These are phyloP conservation scores for Alternaria solani DNA, from an alignment of 2,329 filamentous ascomycete species.

Conservation along the genomic window DNA sequence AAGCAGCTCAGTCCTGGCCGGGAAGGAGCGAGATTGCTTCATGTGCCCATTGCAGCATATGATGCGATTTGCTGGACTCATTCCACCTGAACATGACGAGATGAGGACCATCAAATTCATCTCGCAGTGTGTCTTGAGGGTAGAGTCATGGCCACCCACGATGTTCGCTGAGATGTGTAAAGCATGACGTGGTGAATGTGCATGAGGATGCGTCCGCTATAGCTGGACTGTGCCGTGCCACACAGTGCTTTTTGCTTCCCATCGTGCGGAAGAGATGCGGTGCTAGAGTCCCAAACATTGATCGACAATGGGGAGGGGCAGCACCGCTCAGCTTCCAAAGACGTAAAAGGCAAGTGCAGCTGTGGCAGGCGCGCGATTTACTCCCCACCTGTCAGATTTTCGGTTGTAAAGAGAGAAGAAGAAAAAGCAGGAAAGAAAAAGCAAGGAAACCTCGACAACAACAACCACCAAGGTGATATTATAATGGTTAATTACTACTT, in stretches of 20 bases:
- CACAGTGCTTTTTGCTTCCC: not conserved
- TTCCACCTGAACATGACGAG: no score
- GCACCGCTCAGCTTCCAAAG: not conserved
- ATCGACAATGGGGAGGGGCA: not conserved
- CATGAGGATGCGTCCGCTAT: not conserved
- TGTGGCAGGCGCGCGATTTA: not conserved
- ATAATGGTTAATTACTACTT: constrained; percentile 53
- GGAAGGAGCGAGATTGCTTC: not conserved
- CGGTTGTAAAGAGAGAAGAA: no score
- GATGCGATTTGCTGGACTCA: no score
- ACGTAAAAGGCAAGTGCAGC: not conserved
- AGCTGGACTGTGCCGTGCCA: not conserved
- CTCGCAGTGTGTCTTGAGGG: not conserved
- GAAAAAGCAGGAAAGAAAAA: no score
- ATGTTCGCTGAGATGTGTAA: not conserved
- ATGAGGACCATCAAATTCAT: not conserved
- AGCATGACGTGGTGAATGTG: not conserved
- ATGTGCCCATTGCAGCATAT: no score
- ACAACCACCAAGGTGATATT: constrained; percentile 43
- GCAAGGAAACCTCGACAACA: not conserved
- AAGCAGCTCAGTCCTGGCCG: not conserved
- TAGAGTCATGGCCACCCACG: not conserved
- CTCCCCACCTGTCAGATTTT: no score
- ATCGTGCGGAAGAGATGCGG: not conserved
- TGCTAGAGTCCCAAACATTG: no score